Base-by-base conservation (phyloP, 1,284 basidiomycete species). In the Trichosporon sp. region DNA sequence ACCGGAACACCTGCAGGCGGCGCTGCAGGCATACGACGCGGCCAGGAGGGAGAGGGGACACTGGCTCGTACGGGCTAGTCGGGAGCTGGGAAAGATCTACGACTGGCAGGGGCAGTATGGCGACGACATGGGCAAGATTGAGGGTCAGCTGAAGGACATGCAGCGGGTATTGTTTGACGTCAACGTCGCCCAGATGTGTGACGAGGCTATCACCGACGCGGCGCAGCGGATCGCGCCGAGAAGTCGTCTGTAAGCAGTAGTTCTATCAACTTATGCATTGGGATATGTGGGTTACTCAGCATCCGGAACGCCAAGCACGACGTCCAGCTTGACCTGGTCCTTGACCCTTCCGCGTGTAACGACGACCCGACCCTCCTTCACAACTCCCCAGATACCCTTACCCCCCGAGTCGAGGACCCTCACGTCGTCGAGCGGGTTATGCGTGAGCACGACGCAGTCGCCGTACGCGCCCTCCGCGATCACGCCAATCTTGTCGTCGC, bases 351-450 rank as follows among this genome's bases (percentile, higher is more conserved):
- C 66, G 1, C 74, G 56, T 2, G 75, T 72, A 1, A 76, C 72
- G 6, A 76, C 76, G 5, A 76, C 70, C 7, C 70, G 68, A 3
- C 76, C 76, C 8, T 76, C 76, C 26, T 75, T 75, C 51, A 76
- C 65, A 1, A 76, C 76, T 8, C 59, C 76, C 66, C 67, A 70
- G 54, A 76, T 74, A 4, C 74, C 74, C 46, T 73, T 73, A 35
- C 71, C 65, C 77, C 65, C 86, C 79, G 59, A 82, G 73, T 87
- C 86, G 1, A 88, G 78, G 11, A 87, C 75, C 0, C 80, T 85
- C 40, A 87, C 80, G 73, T 87, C 86, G 19, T 85, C 82, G 64
- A 88, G 76, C 0, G 87, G 87, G 75, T 87, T 86, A 21, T 77
- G 77, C 63, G 85, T 77, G 66, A 88, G 78, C 8, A 87, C 70